Conservation (phyloP, 176 grass and related monocot species). For the Melocanna baccifera region DNA sequence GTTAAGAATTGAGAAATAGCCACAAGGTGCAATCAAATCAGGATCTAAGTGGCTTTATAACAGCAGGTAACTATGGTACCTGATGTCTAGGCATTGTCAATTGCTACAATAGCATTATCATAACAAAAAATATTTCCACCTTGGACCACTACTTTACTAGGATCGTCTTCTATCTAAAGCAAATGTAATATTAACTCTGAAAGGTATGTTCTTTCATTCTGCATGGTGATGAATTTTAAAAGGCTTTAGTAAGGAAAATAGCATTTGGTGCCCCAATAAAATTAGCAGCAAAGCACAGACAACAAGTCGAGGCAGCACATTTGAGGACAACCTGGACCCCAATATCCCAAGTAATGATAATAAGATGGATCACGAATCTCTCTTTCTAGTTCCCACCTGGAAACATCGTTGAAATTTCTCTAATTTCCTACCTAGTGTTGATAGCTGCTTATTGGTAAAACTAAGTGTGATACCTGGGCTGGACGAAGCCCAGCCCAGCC, state of each 20-base stretch:
- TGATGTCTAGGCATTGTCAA: not conserved
- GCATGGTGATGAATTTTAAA: not conserved
- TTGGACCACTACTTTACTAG: not conserved
- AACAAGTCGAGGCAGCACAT: not conserved
- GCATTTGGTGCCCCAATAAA: not conserved
- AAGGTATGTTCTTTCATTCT: not conserved
- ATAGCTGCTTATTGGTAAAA: not conserved
- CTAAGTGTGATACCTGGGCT: too few species aligned
- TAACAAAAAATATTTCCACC: not conserved
- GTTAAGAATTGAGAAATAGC: not conserved
- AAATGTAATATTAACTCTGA: slow-evolving; percentile 5
- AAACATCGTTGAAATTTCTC: not conserved
- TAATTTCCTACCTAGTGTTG: not conserved
- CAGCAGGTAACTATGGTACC: not conserved
- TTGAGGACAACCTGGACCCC: not conserved
- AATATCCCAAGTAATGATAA: not conserved
- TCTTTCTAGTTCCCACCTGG: not conserved
- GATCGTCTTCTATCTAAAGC: not conserved
- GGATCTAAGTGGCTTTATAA: not conserved
- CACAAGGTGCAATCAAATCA: not conserved
- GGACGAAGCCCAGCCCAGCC: too few species aligned
- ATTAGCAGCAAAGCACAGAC: not conserved
- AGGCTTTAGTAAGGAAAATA: not conserved
- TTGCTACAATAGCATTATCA: not conserved
- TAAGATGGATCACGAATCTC: not conserved